A percentile compares a stretch with the other conserved stretches of the same genome.
Conservation (phyloP, 148 eudicot genomes). For the Rhododendron ferrugineum region DNA sequence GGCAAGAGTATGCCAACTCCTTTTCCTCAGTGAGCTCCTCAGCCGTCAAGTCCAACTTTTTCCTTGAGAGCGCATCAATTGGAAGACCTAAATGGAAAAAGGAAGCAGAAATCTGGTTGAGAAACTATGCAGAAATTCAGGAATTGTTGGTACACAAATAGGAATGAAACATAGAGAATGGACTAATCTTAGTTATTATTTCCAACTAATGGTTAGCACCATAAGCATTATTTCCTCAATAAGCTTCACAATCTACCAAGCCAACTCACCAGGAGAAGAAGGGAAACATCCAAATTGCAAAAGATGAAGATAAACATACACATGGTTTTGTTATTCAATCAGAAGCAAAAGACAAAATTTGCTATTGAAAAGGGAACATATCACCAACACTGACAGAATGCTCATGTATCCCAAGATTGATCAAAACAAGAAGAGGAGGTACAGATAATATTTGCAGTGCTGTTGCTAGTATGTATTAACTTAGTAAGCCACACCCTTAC, state of each 20-base stretch:
- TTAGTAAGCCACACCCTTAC: constrained; percentile 25
- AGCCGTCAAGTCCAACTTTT: constrained; percentile 89
- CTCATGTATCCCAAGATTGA: not conserved
- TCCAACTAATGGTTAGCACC: not conserved
- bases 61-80: constrained; percentile 78
- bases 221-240: not conserved
- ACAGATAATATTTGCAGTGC: not conserved
- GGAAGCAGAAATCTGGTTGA: constrained; percentile 1
- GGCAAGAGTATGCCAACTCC: constrained; percentile 88
- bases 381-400: not conserved
- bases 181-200: not conserved
- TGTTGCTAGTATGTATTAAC: not conserved
- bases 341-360: not conserved
- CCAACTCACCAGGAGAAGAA: not conserved
- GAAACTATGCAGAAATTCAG: constrained; percentile 5
- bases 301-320: not conserved
- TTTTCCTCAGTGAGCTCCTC: constrained; percentile 90
- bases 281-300: not conserved
- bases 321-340: not conserved
- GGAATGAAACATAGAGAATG: not conserved
- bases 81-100: constrained; percentile 51
- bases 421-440: not conserved
- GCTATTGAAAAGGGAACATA: not conserved
- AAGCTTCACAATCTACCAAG: not conserved
- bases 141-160: not conserved